Evolutionary conservation across 1,284 basidiomycete genomes (phyloP).

Genomic region (Trichosporon sp.): DNA sequence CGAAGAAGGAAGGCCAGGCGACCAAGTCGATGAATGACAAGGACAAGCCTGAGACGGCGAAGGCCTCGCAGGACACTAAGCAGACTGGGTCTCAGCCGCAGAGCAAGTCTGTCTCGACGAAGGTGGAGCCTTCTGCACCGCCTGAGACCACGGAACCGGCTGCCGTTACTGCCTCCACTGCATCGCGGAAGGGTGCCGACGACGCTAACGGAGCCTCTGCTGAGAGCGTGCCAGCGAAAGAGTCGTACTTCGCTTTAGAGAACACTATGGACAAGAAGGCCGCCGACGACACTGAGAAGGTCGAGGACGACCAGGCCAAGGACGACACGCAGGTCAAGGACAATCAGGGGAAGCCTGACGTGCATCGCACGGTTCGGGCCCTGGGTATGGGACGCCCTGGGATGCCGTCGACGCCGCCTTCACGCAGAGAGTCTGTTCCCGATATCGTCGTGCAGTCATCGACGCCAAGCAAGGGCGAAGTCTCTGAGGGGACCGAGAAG

Average conservation of each 20-base stretch:
- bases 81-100: not conserved
- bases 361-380: not conserved
- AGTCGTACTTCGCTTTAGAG: not conserved
- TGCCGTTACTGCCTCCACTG: not conserved
- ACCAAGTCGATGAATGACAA: not conserved
- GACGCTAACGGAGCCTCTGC: not conserved
- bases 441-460: constrained; percentile 2
- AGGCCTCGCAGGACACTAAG: not conserved
- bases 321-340: not conserved
- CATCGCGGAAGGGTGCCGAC: not conserved
- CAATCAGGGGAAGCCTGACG: not conserved
- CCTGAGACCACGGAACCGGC: not conserved
- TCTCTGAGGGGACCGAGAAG: not conserved
- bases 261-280: not conserved
- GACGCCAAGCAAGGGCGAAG: not conserved
- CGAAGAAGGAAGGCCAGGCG: not conserved
- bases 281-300: not conserved
- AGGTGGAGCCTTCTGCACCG: not conserved
- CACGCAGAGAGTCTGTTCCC: not conserved
- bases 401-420: not conserved
- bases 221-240: not conserved
- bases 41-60: not conserved
- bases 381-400: not conserved
- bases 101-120: not conserved
- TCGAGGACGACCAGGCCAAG: not conserved